A percentile compares a stretch with the other conserved stretches of the same genome.
Evolutionary conservation across 768 basidiomycete species (phyloP).

Genomic region (Astraeus odoratus): DNA sequence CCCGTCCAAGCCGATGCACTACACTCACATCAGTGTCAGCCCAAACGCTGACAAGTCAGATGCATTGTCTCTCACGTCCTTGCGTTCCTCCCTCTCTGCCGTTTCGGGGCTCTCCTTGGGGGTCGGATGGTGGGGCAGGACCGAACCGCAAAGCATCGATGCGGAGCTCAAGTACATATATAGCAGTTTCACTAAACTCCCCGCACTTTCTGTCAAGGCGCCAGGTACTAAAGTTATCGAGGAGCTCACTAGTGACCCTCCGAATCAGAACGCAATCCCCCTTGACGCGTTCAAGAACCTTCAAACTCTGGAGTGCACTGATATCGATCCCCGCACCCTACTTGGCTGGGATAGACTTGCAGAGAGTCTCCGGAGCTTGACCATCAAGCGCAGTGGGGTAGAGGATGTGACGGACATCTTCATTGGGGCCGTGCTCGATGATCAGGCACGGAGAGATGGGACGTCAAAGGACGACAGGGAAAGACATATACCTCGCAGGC

Average conservation of each 20-base stretch:
- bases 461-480: constrained; percentile 40
- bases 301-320: constrained; percentile 63
- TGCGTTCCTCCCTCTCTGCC: constrained; percentile 69
- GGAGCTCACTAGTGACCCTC: constrained; percentile 63
- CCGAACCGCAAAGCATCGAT: constrained; percentile 55
- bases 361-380: constrained; percentile 64
- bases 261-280: constrained; percentile 70
- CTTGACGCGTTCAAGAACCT: constrained; percentile 83
- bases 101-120: constrained; percentile 74
- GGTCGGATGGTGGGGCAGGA: constrained; percentile 62
- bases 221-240: constrained; percentile 59
- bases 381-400: constrained; percentile 71
- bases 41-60: constrained; percentile 58
- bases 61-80: constrained; percentile 63
- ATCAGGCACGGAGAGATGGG: constrained; percentile 58
- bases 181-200: constrained; percentile 86
- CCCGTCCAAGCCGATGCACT: constrained; percentile 73
- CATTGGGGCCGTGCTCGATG: constrained; percentile 69
- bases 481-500: constrained; percentile 38
- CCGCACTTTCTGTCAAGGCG: constrained; percentile 62
- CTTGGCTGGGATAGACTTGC: constrained; percentile 80
- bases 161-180: constrained; percentile 79
- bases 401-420: constrained; percentile 78
- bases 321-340: constrained; percentile 76
- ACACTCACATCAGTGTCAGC: constrained; percentile 47